Conservation (phyloP, 139 green algal species). For the Chlorella sp. region DNA sequence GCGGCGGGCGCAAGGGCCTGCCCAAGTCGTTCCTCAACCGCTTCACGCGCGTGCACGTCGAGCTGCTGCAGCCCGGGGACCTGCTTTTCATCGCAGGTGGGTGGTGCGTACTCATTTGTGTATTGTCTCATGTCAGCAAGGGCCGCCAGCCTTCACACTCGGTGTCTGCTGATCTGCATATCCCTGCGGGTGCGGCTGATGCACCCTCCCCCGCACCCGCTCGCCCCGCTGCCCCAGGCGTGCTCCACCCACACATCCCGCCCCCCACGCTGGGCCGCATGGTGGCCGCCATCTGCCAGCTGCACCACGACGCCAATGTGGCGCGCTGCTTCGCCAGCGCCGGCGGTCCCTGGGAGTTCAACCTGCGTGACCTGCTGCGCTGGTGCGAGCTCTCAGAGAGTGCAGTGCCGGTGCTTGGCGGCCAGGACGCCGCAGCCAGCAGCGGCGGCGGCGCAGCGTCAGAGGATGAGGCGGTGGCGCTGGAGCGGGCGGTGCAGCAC, state of each 20-base stretch:
- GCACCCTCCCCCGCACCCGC: too few species aligned
- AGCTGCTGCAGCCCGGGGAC: constrained; percentile 80
- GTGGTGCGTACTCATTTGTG: neutral
- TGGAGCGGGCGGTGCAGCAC: constrained; percentile 61
- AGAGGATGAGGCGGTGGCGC: constrained; percentile 11
- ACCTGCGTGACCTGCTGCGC: constrained; percentile 95
- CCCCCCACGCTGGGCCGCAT: constrained; percentile 61
- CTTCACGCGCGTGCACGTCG: constrained; percentile 91
- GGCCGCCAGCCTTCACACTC: too few species aligned
- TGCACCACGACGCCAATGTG: constrained; percentile 67
- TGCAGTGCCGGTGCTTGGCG: constrained; percentile 23
- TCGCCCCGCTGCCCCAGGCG: constrained; percentile 16
- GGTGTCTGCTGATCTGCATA: neutral
- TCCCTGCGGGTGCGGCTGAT: neutral
- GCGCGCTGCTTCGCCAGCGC: constrained; percentile 60
- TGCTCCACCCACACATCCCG: constrained; percentile 78
- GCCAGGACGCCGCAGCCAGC: too few species aligned
- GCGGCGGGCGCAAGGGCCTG: constrained; percentile 94
- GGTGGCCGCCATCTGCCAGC: constrained; percentile 71
- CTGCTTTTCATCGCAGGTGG: constrained; percentile 73
- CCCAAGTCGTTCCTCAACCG: constrained; percentile 97
- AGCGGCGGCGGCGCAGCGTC: constrained; percentile 1
- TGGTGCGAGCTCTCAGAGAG: constrained; percentile 87
- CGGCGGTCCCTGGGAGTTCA: constrained; percentile 98
- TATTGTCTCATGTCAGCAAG: neutral